A percentile compares a stretch with the other conserved stretches of the same genome.
Conservation (phyloP, 176 grass and related monocot species). For the Avena insularis region DNA sequence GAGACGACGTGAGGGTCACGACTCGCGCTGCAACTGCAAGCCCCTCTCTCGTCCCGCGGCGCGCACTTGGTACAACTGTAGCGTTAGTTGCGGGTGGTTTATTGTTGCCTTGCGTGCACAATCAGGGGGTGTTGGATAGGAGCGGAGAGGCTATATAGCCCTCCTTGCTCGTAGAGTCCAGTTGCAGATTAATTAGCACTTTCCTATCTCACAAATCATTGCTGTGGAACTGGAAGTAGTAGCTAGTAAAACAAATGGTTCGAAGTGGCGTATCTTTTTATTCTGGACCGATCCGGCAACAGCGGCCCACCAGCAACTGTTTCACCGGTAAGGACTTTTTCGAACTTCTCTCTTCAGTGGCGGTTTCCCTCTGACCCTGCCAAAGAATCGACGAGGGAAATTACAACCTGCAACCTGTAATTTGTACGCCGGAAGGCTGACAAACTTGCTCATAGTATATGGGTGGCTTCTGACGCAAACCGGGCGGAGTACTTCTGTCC, state of each 20-base stretch:
- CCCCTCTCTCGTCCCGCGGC: not conserved
- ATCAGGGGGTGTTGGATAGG: too few species aligned
- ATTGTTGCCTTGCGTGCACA: not conserved
- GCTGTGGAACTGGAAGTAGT: not conserved
- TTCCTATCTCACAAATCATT: not conserved
- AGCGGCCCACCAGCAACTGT: not conserved
- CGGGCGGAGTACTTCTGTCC: too few species aligned
- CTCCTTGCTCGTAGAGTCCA: not conserved
- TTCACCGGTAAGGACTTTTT: not conserved
- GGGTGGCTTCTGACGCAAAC: too few species aligned
- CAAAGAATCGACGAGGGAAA: too few species aligned
- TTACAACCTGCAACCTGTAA: not conserved
- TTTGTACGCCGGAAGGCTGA: not conserved
- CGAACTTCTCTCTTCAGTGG: too few species aligned
- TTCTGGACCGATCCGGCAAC: not conserved
- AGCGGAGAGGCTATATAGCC: too few species aligned
- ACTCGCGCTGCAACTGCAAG: not conserved
- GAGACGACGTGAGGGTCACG: slow-evolving; percentile 74
- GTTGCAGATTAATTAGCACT: not conserved
- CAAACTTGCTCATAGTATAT: not conserved
- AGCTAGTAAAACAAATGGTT: not conserved
- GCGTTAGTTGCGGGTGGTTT: slow-evolving; percentile 36
- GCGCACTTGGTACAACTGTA: slow-evolving; percentile 23
- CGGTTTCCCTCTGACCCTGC: too few species aligned
- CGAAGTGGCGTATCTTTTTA: not conserved